A percentile compares a stretch with the other conserved stretches of the same genome.
These are phyloP conservation scores for Blastobotrys chiropterorum DNA, from an alignment of 805 yeast species.

Conservation along the genomic window DNA sequence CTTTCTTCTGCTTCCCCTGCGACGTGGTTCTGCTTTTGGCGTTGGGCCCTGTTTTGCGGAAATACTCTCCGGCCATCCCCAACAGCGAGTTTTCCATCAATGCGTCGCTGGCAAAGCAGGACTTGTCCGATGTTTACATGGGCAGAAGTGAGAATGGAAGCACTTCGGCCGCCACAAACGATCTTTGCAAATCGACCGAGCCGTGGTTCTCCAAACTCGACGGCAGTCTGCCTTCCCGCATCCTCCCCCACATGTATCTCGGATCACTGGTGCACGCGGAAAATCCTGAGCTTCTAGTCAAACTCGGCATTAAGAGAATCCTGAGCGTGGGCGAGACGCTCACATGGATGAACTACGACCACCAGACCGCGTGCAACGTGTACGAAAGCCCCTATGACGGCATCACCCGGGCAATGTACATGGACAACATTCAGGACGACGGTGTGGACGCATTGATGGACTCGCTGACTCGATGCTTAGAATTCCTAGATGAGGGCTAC, in stretches of 20 bases:
- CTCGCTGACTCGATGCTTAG: slow-evolving; percentile 56
- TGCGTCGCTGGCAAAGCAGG: background rate
- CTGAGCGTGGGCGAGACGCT: slow-evolving; percentile 82
- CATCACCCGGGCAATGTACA: slow-evolving; percentile 49
- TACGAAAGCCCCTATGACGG: slow-evolving; percentile 18
- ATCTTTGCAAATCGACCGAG: background rate
- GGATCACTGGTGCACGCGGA: slow-evolving; percentile 84
- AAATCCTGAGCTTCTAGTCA: slow-evolving; percentile 52
- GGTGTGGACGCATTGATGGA: slow-evolving; percentile 73
- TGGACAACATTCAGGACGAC: slow-evolving; percentile 79
- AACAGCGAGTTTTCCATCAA: slow-evolving; percentile 9
- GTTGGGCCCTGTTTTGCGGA: slow-evolving; percentile 54
- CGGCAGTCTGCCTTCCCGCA: slow-evolving; percentile 79
- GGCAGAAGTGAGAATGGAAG: background rate
- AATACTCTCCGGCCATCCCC: slow-evolving; percentile 46
- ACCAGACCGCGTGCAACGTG: background rate
- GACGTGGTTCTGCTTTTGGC: slow-evolving; percentile 62
- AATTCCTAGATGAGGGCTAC: slow-evolving; percentile 55
- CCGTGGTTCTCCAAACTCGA: slow-evolving; percentile 32
- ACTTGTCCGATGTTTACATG: background rate
- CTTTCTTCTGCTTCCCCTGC: slow-evolving; percentile 75
- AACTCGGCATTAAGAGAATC: slow-evolving; percentile 64
- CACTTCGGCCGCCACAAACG: background rate
- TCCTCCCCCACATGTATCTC: slow-evolving; percentile 74
- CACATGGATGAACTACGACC: slow-evolving; percentile 45